Evolutionary conservation across 306 rosid species (phyloP).

Genomic region (Vigna reflexopilosa): DNA sequence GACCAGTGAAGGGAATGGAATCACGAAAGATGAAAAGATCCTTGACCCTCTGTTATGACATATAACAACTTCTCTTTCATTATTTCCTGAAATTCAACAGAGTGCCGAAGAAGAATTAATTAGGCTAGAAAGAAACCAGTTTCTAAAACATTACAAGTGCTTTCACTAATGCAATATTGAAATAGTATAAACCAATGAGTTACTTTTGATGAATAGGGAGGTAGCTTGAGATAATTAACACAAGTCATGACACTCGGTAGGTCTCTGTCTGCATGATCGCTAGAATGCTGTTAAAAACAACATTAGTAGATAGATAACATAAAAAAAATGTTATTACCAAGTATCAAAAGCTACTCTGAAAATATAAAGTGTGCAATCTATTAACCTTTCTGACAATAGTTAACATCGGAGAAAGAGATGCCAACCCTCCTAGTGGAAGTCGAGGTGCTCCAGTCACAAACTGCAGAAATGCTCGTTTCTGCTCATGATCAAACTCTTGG

Average conservation of each 20-base stretch:
- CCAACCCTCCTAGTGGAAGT: constrained; percentile 96
- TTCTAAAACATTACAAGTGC: neutral
- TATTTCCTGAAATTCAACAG: constrained; percentile 68
- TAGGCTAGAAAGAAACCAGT: constrained; percentile 4
- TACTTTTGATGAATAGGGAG: constrained; percentile 93
- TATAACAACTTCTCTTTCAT: constrained; percentile 92
- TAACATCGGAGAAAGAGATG: constrained; percentile 93
- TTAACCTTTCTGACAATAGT: constrained; percentile 91
- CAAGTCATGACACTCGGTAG: constrained; percentile 99
- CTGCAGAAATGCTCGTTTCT: constrained; percentile 87
- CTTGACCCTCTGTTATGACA: constrained; percentile 96
- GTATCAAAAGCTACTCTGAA: neutral
- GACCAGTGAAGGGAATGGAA: constrained; percentile 31
- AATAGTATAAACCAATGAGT: constrained; percentile 28
- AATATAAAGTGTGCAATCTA: neutral
- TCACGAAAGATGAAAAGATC: constrained; percentile 95
- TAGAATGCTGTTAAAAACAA: constrained; percentile 66
- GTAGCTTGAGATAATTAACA: constrained; percentile 96
- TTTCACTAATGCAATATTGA: neutral
- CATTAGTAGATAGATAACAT: constrained; percentile 2
- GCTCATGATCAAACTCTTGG: constrained; percentile 67
- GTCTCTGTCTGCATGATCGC: constrained; percentile 70
- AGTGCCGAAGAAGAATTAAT: constrained; percentile 3
- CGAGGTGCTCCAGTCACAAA: constrained; percentile 97
- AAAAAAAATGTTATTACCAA: constrained; percentile 19